Conservation (phyloP, 2,329 filamentous ascomycete species). For the Botrytis hyacinthi region DNA sequence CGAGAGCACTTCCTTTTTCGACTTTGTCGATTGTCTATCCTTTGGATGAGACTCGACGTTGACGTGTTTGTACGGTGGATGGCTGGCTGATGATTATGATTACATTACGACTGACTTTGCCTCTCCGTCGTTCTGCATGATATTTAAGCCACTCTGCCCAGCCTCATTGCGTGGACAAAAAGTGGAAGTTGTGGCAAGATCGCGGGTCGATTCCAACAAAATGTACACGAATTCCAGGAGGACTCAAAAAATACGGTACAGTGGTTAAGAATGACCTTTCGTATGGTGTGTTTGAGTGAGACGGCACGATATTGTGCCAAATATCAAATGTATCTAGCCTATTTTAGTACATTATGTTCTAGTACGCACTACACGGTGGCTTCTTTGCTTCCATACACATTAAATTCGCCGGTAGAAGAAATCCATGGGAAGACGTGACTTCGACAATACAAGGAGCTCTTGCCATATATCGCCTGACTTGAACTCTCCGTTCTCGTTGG, state of each 20-base stretch:
- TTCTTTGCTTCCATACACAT: background rate
- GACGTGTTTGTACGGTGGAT: background rate
- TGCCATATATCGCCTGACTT: background rate
- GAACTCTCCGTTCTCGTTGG: background rate
- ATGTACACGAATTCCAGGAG: background rate
- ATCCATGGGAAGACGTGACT: background rate
- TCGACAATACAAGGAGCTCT: background rate
- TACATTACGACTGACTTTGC: background rate
- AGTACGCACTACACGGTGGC: background rate
- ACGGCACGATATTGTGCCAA: background rate
- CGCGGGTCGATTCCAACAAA: background rate
- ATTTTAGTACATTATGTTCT: background rate
- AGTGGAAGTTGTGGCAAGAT: background rate
- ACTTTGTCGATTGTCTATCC: background rate
- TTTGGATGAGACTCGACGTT: background rate
- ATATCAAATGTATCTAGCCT: background rate
- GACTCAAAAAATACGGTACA: background rate
- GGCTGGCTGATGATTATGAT: background rate
- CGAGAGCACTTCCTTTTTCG: background rate
- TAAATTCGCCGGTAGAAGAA: background rate
- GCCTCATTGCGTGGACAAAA: slow-evolving; percentile 4
- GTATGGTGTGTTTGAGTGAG: background rate
- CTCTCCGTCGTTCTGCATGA: background rate
- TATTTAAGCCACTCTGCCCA: background rate
- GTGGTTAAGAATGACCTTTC: background rate